phyloP scores from a whole-genome alignment of 179 eudicot genomes.

The Vitellaria paradoxa region DNA sequence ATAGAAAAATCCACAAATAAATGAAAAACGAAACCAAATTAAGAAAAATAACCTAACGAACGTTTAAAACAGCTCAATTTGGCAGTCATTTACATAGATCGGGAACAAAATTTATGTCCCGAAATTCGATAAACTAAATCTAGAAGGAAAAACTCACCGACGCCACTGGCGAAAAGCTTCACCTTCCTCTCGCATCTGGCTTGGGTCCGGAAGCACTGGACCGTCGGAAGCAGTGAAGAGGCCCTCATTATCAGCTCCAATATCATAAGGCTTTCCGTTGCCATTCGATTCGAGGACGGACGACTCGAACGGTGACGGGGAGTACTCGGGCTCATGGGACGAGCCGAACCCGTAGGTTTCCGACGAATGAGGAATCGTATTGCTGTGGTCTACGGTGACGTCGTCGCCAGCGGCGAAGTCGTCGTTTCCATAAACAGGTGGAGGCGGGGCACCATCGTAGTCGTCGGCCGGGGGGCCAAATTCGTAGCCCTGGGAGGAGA shows the following conservation, averaged over 20 bases:
- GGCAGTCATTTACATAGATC: background rate
- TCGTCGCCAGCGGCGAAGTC: constrained; percentile 1
- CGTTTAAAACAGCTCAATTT: background rate
- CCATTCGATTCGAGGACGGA: constrained; percentile 20
- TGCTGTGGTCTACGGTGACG: constrained; percentile 9
- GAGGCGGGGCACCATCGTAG: constrained; percentile 8
- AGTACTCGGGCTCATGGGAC: constrained; percentile 17
- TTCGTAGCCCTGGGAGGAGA: constrained; percentile 17
- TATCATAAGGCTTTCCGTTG: constrained; percentile 17
- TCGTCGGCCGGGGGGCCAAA: constrained; percentile 14
- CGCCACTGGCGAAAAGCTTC: constrained; percentile 62
- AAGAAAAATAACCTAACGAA: background rate
- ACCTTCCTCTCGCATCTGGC: constrained; percentile 51
- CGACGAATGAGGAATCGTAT: constrained; percentile 14
- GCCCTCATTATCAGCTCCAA: constrained; percentile 36
- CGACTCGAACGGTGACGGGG: constrained; percentile 26
- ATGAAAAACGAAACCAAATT: background rate
- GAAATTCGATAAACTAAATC: background rate
- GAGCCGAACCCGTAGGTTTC: constrained; percentile 19
- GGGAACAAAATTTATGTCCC: background rate
- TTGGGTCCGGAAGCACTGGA: constrained; percentile 51
- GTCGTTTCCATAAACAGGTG: background rate
- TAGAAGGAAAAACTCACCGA: constrained; percentile 29
- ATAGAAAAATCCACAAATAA: background rate
- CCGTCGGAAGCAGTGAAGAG: constrained; percentile 33